Evolutionary conservation across 768 basidiomycete species (phyloP), one percentile per base, ranked within the genome.

Genomic region (Tylopilus subfusipes): DNA sequence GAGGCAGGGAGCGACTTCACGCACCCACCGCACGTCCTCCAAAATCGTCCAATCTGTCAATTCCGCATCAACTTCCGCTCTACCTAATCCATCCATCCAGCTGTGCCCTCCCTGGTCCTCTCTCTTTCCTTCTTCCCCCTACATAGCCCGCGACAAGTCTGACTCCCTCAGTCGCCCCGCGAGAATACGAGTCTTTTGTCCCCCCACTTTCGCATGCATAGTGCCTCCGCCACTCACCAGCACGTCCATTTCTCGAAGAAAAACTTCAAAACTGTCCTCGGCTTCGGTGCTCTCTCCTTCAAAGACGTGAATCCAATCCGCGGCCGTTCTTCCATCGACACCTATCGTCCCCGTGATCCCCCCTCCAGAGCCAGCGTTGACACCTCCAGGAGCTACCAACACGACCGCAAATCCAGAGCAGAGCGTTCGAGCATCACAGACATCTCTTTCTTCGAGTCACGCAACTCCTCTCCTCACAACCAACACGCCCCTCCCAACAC

Each of bases 231-330:
- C 63, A 57, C 71, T 66, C 64, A 71, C 55, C 72, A 64, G 13
- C 66, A 67, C 61, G 53, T 63, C 65, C 63, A 67, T 54, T 62
- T 71, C 31, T 67, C 73, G 50, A 78, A 73, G 74, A 75, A 75
- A 70, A 76, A 73, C 63, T 73, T 82, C 67, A 76, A 75, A 63
- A 67, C 76, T 27, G 78, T 78, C 42, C 72, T 82, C 48, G 79
- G 79, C 48, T 72, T 81, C 38, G 57, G 57, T 62, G 53, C 73
- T 50, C 53, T 69, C 44, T 72, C 72, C 48, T 75, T 73, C 60
- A 74, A 68, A 62, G 67, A 71, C 59, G 62, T 72, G 34, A 57
- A 66, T 61, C 63, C 68, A 55, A 57, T 58, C 47, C 69, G 58
- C 44, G 63, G 55, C 56, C 68, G 62, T 63, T 56, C 68, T 48